phyloP scores from a whole-genome alignment of 768 basidiomycete genomes.

The Rhodotorula graminis region DNA sequence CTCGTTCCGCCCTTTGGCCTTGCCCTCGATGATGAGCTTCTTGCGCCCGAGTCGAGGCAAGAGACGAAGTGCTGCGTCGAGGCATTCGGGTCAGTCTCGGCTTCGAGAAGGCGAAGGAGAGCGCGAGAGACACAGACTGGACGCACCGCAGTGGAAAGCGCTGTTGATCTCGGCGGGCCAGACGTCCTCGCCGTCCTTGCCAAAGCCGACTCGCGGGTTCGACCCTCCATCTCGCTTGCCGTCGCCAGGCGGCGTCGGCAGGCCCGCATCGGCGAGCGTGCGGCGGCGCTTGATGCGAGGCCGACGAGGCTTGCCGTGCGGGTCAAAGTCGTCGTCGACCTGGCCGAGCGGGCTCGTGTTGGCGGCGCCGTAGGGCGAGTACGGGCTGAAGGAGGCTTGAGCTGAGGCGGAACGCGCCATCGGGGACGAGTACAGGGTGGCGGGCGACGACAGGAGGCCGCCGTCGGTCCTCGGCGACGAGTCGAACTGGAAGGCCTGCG shows the following conservation, averaged over 20 bases:
- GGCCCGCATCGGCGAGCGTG: slow-evolving; percentile 19
- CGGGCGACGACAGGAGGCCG: slow-evolving; percentile 20
- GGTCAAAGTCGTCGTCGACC: background rate
- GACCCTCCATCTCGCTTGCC: background rate
- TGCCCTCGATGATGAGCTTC: slow-evolving; percentile 46
- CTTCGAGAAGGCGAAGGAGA: too few species aligned
- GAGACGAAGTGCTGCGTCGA: slow-evolving; percentile 35
- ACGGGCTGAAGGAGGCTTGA: slow-evolving; percentile 12
- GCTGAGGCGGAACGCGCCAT: slow-evolving; percentile 29
- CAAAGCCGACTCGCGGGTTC: background rate
- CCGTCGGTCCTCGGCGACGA: background rate
- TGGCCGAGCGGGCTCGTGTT: background rate
- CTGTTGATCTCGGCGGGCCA: slow-evolving; percentile 42
- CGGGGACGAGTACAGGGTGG: slow-evolving; percentile 30
- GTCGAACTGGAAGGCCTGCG: background rate
- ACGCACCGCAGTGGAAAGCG: slow-evolving; percentile 41
- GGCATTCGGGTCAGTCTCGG: background rate
- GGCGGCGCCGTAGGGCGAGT: background rate
- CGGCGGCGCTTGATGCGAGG: slow-evolving; percentile 30
- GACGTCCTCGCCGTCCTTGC: slow-evolving; percentile 28
- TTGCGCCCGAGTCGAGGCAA: slow-evolving; percentile 44
- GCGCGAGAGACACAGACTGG: background rate
- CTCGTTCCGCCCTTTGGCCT: slow-evolving; percentile 48
- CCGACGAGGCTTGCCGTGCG: background rate
- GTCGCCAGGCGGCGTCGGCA: slow-evolving; percentile 4